Evolutionary conservation across 2,329 filamentous ascomycete species (phyloP).

Genomic region (Hymenoscyphus scutula): DNA sequence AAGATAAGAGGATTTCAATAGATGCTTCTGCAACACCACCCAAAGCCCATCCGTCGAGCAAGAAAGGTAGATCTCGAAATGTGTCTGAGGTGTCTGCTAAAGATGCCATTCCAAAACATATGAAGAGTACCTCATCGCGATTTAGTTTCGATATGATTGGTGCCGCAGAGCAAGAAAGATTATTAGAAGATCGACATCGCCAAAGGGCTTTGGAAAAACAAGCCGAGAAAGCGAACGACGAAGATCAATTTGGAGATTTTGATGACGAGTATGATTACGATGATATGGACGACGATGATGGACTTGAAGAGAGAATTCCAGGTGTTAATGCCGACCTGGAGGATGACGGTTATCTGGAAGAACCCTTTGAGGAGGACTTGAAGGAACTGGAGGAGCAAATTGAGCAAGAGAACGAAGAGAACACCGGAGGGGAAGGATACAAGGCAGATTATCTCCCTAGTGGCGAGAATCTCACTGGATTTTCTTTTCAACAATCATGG

Average conservation of each 20-base stretch:
- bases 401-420: constrained; percentile 21
- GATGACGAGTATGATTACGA: constrained; percentile 63
- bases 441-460: constrained; percentile 19
- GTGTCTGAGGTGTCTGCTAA: constrained; percentile 48
- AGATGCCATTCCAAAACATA: constrained; percentile 55
- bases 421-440: constrained; percentile 38
- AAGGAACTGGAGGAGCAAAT: constrained; percentile 28
- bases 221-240: constrained; percentile 38
- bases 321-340: constrained; percentile 49
- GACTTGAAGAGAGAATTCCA: constrained; percentile 62
- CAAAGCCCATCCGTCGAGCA: constrained; percentile 24
- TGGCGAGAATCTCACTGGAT: constrained; percentile 27
- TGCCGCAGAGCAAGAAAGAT: constrained; percentile 63
- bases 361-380: constrained; percentile 22
- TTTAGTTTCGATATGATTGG: constrained; percentile 82
- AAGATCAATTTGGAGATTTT: constrained; percentile 42
- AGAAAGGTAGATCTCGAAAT: constrained; percentile 46
- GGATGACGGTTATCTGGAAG: constrained; percentile 22
- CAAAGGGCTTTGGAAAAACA: constrained; percentile 64
- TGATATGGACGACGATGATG: constrained; percentile 62
- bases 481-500: constrained; percentile 43
- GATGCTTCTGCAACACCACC: constrained; percentile 28
- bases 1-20: constrained; percentile 29
- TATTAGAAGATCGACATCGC: constrained; percentile 71
- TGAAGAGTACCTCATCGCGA: constrained; percentile 74